Percentiles rank a stretch among this genome's conserved stretches.
phyloP scores from a whole-genome alignment of 176 grass and related monocot species.

The Lolium rigidum region DNA sequence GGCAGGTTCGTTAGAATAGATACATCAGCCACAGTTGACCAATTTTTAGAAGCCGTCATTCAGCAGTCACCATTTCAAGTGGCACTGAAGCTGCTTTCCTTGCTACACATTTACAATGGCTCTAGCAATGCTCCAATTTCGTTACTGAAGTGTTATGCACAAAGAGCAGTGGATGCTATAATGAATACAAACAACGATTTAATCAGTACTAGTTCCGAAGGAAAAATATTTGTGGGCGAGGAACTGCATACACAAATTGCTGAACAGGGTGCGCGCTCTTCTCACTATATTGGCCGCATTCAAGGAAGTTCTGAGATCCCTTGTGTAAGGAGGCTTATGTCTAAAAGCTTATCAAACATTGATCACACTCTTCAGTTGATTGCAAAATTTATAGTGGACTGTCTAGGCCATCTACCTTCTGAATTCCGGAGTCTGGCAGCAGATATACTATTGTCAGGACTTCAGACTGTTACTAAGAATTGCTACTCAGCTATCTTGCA shows the following conservation, averaged over 20 bases:
- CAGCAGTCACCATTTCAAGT: slow-evolving; percentile 73
- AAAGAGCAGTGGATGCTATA: slow-evolving; percentile 61
- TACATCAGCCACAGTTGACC: slow-evolving; percentile 68
- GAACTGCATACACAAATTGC: neutral
- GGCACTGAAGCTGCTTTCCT: slow-evolving; percentile 78
- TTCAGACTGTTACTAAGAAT: slow-evolving; percentile 63
- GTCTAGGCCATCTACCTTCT: slow-evolving; percentile 69
- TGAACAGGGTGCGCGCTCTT: neutral
- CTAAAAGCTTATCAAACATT: slow-evolving; percentile 55
- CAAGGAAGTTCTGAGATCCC: slow-evolving; percentile 28
- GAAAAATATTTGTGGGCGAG: slow-evolving; percentile 6
- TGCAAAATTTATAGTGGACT: slow-evolving; percentile 75
- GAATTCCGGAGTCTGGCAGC: slow-evolving; percentile 78
- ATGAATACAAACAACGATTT: slow-evolving; percentile 59
- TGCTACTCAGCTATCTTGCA: slow-evolving; percentile 60
- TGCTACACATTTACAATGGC: slow-evolving; percentile 73
- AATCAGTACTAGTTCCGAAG: slow-evolving; percentile 38
- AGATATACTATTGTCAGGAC: slow-evolving; percentile 72
- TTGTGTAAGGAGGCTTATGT: slow-evolving; percentile 21
- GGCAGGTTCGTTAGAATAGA: slow-evolving; percentile 78
- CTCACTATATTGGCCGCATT: slow-evolving; percentile 19
- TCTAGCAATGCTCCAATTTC: slow-evolving; percentile 66
- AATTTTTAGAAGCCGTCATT: slow-evolving; percentile 78
- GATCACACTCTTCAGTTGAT: slow-evolving; percentile 43
- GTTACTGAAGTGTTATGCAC: slow-evolving; percentile 88